These are phyloP conservation scores for Colletotrichum tamarilloi DNA, from an alignment of 2,329 filamentous ascomycete species.

Conservation along the genomic window DNA sequence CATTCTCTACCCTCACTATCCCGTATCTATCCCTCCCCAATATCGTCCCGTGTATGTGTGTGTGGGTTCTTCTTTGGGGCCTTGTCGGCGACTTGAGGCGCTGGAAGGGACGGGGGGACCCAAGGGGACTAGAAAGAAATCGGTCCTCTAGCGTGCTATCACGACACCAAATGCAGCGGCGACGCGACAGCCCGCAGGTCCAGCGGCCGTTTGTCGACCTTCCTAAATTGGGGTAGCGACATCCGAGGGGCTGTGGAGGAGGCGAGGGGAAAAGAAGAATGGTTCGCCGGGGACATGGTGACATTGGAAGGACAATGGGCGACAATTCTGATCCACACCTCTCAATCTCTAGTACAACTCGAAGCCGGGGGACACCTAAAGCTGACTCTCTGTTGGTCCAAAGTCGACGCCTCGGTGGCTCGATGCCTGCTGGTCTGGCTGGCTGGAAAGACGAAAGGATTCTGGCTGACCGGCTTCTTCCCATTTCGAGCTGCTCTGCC, in stretches of 20 bases:
- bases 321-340: conserved; percentile 13
- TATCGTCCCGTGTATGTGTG: conserved; percentile 7
- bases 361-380: background rate
- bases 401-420: conserved; percentile 13
- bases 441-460: background rate
- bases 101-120: background rate
- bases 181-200: conserved; percentile 18
- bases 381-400: conserved; percentile 8
- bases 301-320: conserved; percentile 20
- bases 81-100: conserved; percentile 8
- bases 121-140: conserved; percentile 22
- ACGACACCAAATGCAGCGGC: conserved; percentile 25
- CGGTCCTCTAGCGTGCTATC: conserved; percentile 32
- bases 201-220: conserved; percentile 34
- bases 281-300: conserved; percentile 30
- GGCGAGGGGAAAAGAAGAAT: conserved; percentile 30
- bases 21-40: background rate
- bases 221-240: conserved; percentile 35
- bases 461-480: background rate
- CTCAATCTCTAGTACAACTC: background rate
- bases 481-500: background rate
- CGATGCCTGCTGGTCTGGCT: background rate
- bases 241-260: conserved; percentile 34
- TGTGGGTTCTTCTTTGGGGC: conserved; percentile 12
- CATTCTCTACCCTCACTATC: background rate